Evolutionary conservation across 306 rosid species (phyloP).

Genomic region (Vachellia collinsii): DNA sequence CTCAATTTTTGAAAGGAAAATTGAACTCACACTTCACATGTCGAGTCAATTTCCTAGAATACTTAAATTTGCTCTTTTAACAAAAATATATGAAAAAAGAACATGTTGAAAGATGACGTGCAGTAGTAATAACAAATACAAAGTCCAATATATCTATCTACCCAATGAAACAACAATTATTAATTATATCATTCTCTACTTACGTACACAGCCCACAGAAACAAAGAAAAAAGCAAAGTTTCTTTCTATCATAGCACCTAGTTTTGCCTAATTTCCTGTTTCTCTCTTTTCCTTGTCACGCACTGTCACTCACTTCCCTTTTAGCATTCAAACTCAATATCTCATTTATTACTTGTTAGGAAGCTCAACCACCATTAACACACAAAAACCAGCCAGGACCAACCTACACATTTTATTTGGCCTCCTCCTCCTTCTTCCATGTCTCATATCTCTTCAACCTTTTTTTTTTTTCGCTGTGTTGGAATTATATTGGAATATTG

Average conservation of each 20-base stretch:
- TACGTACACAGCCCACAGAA: slow-evolving; percentile 42
- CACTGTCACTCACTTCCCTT: not conserved
- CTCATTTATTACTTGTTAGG: slow-evolving; percentile 18
- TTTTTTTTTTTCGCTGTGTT: not conserved
- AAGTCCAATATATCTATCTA: too few species aligned
- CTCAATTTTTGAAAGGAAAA: too few species aligned
- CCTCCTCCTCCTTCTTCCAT: not conserved
- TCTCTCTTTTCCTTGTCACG: not conserved
- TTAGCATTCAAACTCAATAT: not conserved
- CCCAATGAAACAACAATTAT: too few species aligned
- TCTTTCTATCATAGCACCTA: slow-evolving; percentile 28
- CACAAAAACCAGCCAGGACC: not conserved
- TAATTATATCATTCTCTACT: not conserved
- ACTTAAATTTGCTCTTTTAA: too few species aligned
- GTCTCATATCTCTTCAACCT: not conserved
- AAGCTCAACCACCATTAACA: not conserved
- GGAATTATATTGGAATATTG: not conserved
- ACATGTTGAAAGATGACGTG: too few species aligned
- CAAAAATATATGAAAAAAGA: too few species aligned
- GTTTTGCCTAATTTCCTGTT: slow-evolving; percentile 45
- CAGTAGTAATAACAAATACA: too few species aligned
- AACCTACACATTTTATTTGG: not conserved
- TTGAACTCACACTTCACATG: too few species aligned
- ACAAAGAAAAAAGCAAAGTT: not conserved
- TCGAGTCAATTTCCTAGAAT: too few species aligned